phyloP scores from a whole-genome alignment of 495 filamentous ascomycete genomes.

The Hapsidospora chrysogenum region DNA sequence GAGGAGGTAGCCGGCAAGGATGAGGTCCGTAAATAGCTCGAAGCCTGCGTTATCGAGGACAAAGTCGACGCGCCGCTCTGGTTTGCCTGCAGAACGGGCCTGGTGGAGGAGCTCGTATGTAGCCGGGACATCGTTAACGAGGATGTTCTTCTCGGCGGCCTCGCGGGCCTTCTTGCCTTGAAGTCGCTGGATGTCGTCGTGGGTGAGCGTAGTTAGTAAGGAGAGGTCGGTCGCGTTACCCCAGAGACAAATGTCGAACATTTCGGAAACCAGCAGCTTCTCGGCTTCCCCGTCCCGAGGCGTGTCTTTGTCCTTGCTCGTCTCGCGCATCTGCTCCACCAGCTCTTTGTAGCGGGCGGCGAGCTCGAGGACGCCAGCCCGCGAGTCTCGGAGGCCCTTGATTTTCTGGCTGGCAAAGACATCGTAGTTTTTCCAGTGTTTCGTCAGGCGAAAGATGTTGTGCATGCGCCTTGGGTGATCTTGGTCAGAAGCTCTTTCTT shows the following conservation, averaged over 20 bases:
- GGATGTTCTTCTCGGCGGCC: constrained; percentile 69
- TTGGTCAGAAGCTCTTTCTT: no score
- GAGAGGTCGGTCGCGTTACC: constrained; percentile 96
- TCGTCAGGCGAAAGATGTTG: constrained; percentile 58
- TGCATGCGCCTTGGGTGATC: constrained; percentile 46
- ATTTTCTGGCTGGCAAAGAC: constrained; percentile 86
- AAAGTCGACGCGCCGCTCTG: constrained; percentile 62
- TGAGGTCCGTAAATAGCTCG: constrained; percentile 85
- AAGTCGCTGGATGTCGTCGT: constrained; percentile 90
- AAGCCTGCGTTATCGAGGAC: constrained; percentile 94
- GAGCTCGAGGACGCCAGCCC: constrained; percentile 78
- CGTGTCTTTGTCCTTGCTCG: constrained; percentile 10
- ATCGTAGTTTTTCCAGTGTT: constrained; percentile 83
- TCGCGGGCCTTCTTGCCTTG: constrained; percentile 79
- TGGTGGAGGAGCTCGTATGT: constrained; percentile 58
- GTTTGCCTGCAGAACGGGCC: constrained; percentile 41
- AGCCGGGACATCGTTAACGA: constrained; percentile 61
- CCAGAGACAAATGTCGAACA: constrained; percentile 96
- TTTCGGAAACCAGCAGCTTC: constrained; percentile 67
- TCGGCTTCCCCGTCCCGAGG: constrained; percentile 47
- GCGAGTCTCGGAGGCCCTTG: constrained; percentile 81
- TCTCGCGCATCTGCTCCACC: constrained; percentile 32
- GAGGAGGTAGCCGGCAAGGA: constrained; percentile 79
- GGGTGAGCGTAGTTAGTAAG: constrained; percentile 73
- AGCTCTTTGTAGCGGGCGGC: constrained; percentile 54